These are phyloP conservation scores for Wickerhamomyces bisporus DNA, from an alignment of 805 yeast genomes.

Conservation along the genomic window DNA sequence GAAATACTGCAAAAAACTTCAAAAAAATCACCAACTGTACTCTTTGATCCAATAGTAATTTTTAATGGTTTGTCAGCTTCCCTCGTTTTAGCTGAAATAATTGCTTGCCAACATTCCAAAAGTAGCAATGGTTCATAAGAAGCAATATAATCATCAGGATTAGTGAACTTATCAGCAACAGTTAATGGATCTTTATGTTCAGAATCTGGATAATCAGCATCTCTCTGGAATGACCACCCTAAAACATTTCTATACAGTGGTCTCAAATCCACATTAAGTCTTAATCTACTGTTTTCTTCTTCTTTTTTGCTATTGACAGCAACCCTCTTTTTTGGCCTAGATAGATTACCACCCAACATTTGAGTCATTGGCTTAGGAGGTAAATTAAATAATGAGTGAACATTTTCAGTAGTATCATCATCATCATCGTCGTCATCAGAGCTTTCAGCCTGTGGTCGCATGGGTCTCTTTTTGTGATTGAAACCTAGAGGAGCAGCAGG, in stretches of 20 bases:
- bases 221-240: constrained; percentile 67
- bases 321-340: constrained; percentile 28
- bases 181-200: constrained; percentile 26
- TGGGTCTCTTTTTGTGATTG: constrained; percentile 31
- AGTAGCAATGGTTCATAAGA: constrained; percentile 76
- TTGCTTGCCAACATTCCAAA: constrained; percentile 91
- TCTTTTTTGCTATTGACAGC: constrained; percentile 41
- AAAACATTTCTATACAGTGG: constrained; percentile 69
- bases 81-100: constrained; percentile 66
- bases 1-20: constrained; percentile 77
- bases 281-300: constrained; percentile 70
- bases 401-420: constrained; percentile 36
- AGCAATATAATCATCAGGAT: constrained; percentile 60
- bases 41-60: constrained; percentile 69
- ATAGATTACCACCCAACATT: constrained; percentile 25
- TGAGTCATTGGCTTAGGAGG: constrained; percentile 21
- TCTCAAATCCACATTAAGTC: constrained; percentile 72
- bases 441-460: constrained; percentile 19
- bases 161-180: constrained; percentile 51
- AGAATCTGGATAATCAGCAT: constrained; percentile 55
- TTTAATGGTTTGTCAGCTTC: constrained; percentile 53
- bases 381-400: constrained; percentile 30
- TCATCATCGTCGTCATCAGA: constrained; percentile 31
- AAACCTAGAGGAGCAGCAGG: constrained; percentile 50
- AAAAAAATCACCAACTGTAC: constrained; percentile 79